phyloP scores from a whole-genome alignment of 345 rosid genomes.

The Cardiospermum halicacabum region DNA sequence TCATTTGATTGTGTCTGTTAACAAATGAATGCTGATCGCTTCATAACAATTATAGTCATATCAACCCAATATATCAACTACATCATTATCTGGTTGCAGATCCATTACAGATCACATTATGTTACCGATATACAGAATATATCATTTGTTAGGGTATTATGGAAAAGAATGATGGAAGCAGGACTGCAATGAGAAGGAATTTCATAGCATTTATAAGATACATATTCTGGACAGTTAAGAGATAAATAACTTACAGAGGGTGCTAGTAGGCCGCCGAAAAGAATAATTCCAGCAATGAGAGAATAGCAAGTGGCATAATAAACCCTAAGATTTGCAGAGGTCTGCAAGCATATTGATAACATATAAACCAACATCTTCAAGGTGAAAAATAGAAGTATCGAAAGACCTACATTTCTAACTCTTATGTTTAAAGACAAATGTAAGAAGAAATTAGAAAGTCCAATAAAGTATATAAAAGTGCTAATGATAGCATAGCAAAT shows the following conservation, averaged over 20 bases:
- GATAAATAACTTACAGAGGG: slow-evolving; percentile 54
- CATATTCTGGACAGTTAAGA: not conserved
- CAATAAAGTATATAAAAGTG: not conserved
- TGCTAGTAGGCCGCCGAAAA: slow-evolving; percentile 91
- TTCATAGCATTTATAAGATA: not conserved
- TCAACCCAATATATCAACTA: not conserved
- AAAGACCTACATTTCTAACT: not conserved
- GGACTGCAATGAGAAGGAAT: not conserved
- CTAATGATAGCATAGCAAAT: not conserved
- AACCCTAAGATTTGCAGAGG: slow-evolving; percentile 65
- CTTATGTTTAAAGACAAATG: not conserved
- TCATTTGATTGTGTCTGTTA: not conserved
- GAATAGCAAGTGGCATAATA: slow-evolving; percentile 89
- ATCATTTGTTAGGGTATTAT: too few relatives aligned
- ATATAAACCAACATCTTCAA: slow-evolving; percentile 12
- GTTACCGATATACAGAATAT: too few relatives aligned
- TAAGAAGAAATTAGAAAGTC: not conserved
- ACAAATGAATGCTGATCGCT: not conserved
- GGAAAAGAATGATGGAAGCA: not conserved
- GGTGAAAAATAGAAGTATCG: slow-evolving; percentile 6
- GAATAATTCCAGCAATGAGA: slow-evolving; percentile 78
- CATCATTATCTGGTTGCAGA: not conserved
- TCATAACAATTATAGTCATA: not conserved
- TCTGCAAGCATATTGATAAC: slow-evolving; percentile 40
- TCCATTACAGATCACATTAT: not conserved